phyloP scores from a whole-genome alignment of 2,329 filamentous ascomycete species.

The Penicillium sp. region DNA sequence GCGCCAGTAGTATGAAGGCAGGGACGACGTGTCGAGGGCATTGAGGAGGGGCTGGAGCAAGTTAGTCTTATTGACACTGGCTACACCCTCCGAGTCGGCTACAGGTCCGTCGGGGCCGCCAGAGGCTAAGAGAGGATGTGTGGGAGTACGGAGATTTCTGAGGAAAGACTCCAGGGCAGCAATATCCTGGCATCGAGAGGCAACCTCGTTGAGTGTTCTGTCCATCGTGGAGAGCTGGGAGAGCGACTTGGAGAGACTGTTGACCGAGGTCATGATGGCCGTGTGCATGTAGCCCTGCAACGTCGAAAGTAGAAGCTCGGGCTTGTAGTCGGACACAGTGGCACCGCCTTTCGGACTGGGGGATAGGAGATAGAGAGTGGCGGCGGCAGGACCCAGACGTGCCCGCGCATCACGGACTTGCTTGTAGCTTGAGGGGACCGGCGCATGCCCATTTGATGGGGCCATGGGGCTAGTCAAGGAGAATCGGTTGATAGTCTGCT shows the following conservation, averaged over 20 bases:
- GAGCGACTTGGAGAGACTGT: constrained; percentile 73
- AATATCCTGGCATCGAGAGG: constrained; percentile 84
- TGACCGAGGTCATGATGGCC: constrained; percentile 75
- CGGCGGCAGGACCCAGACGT: constrained; percentile 72
- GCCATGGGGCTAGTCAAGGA: constrained; percentile 62
- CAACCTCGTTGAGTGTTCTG: constrained; percentile 77
- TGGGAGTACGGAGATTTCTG: constrained; percentile 66
- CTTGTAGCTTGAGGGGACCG: constrained; percentile 55
- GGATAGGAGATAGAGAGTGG: constrained; percentile 80
- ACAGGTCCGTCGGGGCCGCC: constrained; percentile 36
- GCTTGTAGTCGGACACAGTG: constrained; percentile 56
- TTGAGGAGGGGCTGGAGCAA: constrained; percentile 74
- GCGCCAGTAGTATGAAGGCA: constrained; percentile 93
- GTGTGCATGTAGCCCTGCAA: constrained; percentile 83
- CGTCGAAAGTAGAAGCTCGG: constrained; percentile 72
- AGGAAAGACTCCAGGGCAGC: constrained; percentile 84
- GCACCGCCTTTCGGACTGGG: constrained; percentile 60
- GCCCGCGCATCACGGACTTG: constrained; percentile 75
- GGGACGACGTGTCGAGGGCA: constrained; percentile 81
- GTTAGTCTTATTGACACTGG: constrained; percentile 41
- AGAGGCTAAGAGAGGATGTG: constrained; percentile 64
- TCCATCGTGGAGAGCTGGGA: constrained; percentile 81
- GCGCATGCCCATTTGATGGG: constrained; percentile 28
- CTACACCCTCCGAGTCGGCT: constrained; percentile 26
- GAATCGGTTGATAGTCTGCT: constrained; percentile 83